Evolutionary conservation across 1,284 basidiomycete species (phyloP).

Genomic region (Ceratobasidium sp.): DNA sequence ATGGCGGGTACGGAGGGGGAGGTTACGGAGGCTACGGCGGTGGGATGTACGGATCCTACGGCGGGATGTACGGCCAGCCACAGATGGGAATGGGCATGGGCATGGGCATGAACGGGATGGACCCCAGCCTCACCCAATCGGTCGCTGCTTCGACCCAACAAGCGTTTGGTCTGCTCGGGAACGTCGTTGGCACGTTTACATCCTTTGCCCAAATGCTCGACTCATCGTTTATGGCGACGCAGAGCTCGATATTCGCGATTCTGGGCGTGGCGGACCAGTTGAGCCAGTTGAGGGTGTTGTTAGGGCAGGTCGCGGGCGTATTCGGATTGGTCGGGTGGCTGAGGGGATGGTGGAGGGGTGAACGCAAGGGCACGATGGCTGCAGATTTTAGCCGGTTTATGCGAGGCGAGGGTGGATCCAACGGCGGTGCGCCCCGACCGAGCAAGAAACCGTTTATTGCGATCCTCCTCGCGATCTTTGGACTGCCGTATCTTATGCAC

Average conservation of each 20-base stretch:
- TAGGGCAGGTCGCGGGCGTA: slow-evolving; percentile 91
- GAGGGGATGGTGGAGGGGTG: slow-evolving; percentile 63
- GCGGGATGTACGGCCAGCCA: slow-evolving; percentile 49
- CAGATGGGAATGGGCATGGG: slow-evolving; percentile 62
- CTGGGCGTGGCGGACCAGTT: slow-evolving; percentile 98
- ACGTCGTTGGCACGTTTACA: slow-evolving; percentile 95
- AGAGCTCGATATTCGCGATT: slow-evolving; percentile 99
- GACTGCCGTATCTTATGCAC: slow-evolving; percentile 95
- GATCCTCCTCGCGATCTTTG: slow-evolving; percentile 95
- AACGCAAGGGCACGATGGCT: slow-evolving; percentile 57
- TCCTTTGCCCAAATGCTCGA: slow-evolving; percentile 99
- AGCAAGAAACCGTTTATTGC: slow-evolving; percentile 93
- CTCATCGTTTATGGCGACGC: slow-evolving; percentile 98
- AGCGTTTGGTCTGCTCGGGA: slow-evolving; percentile 94
- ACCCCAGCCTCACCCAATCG: slow-evolving; percentile 77
- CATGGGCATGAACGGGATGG: slow-evolving; percentile 61
- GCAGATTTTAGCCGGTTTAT: slow-evolving; percentile 62
- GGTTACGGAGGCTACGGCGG: slow-evolving; percentile 61
- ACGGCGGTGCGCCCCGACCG: slow-evolving; percentile 59
- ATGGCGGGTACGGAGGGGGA: slow-evolving; percentile 62
- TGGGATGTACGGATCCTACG: slow-evolving; percentile 61
- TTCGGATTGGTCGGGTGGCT: slow-evolving; percentile 92
- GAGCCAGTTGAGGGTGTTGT: slow-evolving; percentile 88
- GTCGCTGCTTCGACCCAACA: slow-evolving; percentile 92
- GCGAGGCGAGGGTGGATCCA: slow-evolving; percentile 62